These are phyloP conservation scores for Malus hybrid DNA, from an alignment of 331 rosid species.

Conservation along the genomic window DNA sequence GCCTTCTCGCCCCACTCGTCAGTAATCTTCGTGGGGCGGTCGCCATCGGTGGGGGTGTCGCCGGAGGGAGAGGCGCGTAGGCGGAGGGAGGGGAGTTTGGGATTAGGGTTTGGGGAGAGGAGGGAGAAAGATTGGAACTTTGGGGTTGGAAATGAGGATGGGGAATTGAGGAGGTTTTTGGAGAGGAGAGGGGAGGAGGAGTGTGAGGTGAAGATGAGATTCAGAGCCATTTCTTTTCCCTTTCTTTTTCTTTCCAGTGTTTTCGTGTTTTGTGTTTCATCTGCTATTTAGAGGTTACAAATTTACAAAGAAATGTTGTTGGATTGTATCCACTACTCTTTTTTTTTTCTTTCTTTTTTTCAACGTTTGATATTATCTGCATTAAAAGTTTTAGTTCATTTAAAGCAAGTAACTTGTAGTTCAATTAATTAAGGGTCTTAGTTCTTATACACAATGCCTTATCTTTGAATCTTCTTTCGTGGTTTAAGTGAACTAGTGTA, in stretches of 20 bases:
- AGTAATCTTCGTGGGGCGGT: constrained; percentile 24
- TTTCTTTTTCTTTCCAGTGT: not conserved
- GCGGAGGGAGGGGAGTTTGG: constrained; percentile 42
- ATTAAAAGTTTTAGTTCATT: too few species aligned
- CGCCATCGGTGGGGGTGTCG: constrained; percentile 22
- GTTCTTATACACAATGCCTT: not conserved
- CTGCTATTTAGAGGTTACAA: not conserved
- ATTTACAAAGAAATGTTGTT: not conserved
- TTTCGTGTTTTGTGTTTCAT: not conserved
- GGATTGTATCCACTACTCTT: not conserved
- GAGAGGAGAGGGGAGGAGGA: constrained; percentile 25
- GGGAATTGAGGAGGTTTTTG: constrained; percentile 1
- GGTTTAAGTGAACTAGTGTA: not conserved
- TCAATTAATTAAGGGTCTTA: not conserved
- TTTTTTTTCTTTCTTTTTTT: too few species aligned
- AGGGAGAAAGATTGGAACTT: constrained; percentile 14
- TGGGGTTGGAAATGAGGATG: constrained; percentile 11
- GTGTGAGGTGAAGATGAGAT: constrained; percentile 26
- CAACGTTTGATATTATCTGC: accelerated
- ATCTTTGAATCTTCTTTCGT: not conserved
- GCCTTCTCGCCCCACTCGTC: constrained; percentile 74
- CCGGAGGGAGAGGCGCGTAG: constrained; percentile 25
- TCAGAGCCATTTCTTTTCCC: constrained; percentile 30
- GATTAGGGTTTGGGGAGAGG: constrained; percentile 4
- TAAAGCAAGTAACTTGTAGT: not conserved